Percentiles rank a stretch among this genome's conserved stretches.
These are phyloP conservation scores for Myochromella boudieri DNA, from an alignment of 768 basidiomycete species.

Conservation along the genomic window DNA sequence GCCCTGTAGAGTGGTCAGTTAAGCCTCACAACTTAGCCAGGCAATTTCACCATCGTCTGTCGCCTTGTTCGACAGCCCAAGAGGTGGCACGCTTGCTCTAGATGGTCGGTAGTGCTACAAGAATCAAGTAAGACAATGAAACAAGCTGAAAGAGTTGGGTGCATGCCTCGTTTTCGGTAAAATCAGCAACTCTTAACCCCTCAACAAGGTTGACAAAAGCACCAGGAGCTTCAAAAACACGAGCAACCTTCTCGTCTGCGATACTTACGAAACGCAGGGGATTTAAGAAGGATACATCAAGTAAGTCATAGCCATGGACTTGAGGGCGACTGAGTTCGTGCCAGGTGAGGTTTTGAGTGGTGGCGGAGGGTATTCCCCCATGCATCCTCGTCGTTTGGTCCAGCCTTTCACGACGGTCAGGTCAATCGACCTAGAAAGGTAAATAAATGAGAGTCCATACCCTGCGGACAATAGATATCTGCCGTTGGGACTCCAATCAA, in stretches of 20 bases:
- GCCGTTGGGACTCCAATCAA: slow-evolving; percentile 86
- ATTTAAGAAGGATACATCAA: slow-evolving; percentile 75
- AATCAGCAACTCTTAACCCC: slow-evolving; percentile 44
- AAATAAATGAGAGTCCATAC: slow-evolving; percentile 39
- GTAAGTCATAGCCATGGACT: slow-evolving; percentile 93
- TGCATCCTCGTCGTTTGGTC: slow-evolving; percentile 95
- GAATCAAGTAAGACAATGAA: background rate
- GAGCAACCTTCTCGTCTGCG: slow-evolving; percentile 94
- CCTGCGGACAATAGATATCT: slow-evolving; percentile 85
- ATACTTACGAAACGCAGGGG: slow-evolving; percentile 83
- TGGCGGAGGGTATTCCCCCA: slow-evolving; percentile 42
- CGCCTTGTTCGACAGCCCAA: slow-evolving; percentile 94
- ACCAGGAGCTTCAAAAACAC: slow-evolving; percentile 89
- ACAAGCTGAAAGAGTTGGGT: slow-evolving; percentile 1
- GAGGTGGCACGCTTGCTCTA: slow-evolving; percentile 88
- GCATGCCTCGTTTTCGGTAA: slow-evolving; percentile 52
- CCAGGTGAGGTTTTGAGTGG: slow-evolving; percentile 44
- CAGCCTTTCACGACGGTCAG: slow-evolving; percentile 42
- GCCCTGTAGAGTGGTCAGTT: background rate
- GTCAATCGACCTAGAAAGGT: no score
- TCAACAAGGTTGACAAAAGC: slow-evolving; percentile 71
- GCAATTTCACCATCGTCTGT: slow-evolving; percentile 58
- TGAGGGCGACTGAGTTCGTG: slow-evolving; percentile 92
- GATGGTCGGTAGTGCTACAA: slow-evolving; percentile 61
- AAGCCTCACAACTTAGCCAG: background rate